phyloP scores from a whole-genome alignment of 176 grass and related monocot species.

The Phoenix roebelenii region DNA sequence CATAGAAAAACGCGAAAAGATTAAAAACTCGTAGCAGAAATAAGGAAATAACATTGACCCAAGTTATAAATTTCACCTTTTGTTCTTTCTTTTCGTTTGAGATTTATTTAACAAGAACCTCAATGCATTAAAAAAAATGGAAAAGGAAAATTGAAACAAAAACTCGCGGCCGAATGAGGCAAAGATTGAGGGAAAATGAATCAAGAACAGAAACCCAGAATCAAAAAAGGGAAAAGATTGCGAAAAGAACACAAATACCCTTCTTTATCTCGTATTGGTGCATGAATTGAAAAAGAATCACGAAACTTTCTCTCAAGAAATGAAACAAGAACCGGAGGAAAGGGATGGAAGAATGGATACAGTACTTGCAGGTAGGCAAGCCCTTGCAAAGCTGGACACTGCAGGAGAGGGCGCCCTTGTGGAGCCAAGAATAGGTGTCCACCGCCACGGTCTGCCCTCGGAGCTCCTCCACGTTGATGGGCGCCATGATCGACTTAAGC shows the following conservation, averaged over 20 bases:
- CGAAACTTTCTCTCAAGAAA: neutral
- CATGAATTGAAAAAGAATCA: neutral
- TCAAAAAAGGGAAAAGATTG: too few species aligned
- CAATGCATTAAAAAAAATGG: too few species aligned
- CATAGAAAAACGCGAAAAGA: neutral
- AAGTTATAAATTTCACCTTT: too few species aligned
- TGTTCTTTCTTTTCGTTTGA: too few species aligned
- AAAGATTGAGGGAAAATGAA: too few species aligned
- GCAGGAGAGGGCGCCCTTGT: slow-evolving; percentile 91
- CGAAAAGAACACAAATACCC: too few species aligned
- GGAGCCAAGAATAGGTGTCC: slow-evolving; percentile 95
- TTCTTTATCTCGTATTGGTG: too few species aligned
- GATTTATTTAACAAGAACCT: too few species aligned
- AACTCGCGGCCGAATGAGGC: too few species aligned
- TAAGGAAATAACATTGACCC: slow-evolving; percentile 2
- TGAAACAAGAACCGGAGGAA: slow-evolving; percentile 2
- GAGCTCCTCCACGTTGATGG: slow-evolving; percentile 65
- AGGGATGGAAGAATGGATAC: too few species aligned
- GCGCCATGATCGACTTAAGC: slow-evolving; percentile 86
- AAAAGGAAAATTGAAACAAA: too few species aligned
- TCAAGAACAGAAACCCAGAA: too few species aligned
- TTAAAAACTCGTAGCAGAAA: neutral
- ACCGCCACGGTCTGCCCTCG: slow-evolving; percentile 75
- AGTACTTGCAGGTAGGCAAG: slow-evolving; percentile 69
- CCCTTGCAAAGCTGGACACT: slow-evolving; percentile 77